Percentiles rank a stretch among this genome's conserved stretches.
Evolutionary conservation across 257 asterid genomes (phyloP).

Genomic region (Nicotiana tomentosiformis): DNA sequence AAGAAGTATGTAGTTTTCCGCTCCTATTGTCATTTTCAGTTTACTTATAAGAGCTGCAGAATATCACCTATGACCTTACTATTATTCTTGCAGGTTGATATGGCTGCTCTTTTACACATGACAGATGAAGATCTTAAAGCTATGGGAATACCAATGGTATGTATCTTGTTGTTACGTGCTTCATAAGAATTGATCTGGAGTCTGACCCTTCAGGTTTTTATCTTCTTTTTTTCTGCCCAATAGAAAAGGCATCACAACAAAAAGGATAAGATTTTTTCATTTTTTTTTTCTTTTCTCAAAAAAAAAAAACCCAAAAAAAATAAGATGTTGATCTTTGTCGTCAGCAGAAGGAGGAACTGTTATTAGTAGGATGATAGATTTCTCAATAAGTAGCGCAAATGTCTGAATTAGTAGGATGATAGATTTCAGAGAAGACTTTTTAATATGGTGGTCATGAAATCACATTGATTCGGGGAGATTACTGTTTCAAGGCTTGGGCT

Average conservation of each 20-base stretch:
- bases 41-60: slow-evolving; percentile 3
- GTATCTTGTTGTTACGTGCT: not conserved
- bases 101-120: slow-evolving; percentile 92
- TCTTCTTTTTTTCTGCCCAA: not conserved
- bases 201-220: not conserved
- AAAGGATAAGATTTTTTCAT: too few species aligned
- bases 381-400: too few species aligned
- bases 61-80: not conserved
- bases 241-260: not conserved
- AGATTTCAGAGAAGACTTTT: not conserved
- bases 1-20: slow-evolving; percentile 55
- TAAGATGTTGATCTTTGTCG: too few species aligned
- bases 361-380: too few species aligned
- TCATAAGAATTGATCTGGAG: not conserved
- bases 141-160: slow-evolving; percentile 93
- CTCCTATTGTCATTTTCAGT: slow-evolving; percentile 1
- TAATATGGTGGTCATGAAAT: not conserved
- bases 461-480: not conserved
- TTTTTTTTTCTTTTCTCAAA: too few species aligned
- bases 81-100: slow-evolving; percentile 67
- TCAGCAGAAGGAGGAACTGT: too few species aligned
- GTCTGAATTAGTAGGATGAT: not conserved
- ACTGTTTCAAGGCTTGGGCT: not conserved
- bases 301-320: too few species aligned
- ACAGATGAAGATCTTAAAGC: slow-evolving; percentile 93